Evolutionary conservation across 345 rosid species (phyloP), one percentile per base, ranked within the genome.

Genomic region (Salix caprea): DNA sequence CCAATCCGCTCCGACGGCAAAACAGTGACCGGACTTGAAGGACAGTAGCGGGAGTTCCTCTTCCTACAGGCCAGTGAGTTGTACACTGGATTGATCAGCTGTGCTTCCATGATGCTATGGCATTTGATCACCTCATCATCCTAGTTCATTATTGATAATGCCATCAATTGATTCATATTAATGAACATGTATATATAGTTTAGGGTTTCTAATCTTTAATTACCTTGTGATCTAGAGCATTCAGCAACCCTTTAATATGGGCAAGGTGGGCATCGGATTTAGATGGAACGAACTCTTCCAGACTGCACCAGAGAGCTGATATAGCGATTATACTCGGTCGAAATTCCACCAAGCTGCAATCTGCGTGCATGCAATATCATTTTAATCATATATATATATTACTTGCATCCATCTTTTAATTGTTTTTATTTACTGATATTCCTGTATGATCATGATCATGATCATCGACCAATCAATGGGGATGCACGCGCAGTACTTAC

Each of bases 1-100:
- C 69, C 77, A 7, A 69, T 77, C 32, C 77, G 30, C 65, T 80
- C 88, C 40, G 69, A 65, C 65, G 73, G 60, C 73, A 91, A 40
- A 3, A 91, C 92, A 0, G 90, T 91, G 74, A 85, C 88, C 0
- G 92, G 94, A 81, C 94, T 91, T 23, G 86, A 80, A 71, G 90
- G 87, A 77, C 81, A 42, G 79, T 39, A 69, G 67, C 39, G 21
- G 48, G 64, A 76, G 24, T 10, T 16, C 6, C 64, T 64, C 61
- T 10, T 40, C 44, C 77, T 70, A 4, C 79, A 18, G 36, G 69
- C 39, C 15, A 36, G 52, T 14, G 69, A 48, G 21, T 68, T 64
- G 71, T 62, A 34, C 21, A 70, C 9, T 28, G 76, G 81, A 2
- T 84, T 66, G 6, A 58, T 70, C 18, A 64, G 2, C 74, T 69